These are phyloP conservation scores for Aspergillus pseudoglaucus DNA, from an alignment of 2,329 filamentous ascomycete species.

Conservation along the genomic window DNA sequence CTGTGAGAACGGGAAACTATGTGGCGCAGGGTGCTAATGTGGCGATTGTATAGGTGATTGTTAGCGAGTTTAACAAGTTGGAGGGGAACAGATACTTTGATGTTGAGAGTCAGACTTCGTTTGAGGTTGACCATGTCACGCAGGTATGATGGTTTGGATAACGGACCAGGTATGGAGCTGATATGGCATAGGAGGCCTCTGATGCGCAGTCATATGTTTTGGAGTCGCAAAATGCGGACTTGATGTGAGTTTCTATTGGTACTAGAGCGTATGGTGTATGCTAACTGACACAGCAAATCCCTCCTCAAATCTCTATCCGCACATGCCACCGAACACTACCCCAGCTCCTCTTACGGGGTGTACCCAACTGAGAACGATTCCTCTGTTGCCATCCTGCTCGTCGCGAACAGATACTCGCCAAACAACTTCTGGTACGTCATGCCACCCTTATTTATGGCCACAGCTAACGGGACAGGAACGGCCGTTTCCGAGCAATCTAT, in stretches of 20 bases:
- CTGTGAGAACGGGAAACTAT: too few relatives aligned
- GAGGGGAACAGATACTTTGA: slow-evolving; percentile 84
- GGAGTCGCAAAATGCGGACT: slow-evolving; percentile 68
- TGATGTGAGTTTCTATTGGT: too few relatives aligned
- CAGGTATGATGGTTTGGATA: slow-evolving; percentile 60
- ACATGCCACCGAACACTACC: slow-evolving; percentile 85
- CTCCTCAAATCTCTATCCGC: slow-evolving; percentile 68
- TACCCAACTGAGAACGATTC: slow-evolving; percentile 73
- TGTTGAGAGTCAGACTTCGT: slow-evolving; percentile 78
- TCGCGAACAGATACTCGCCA: slow-evolving; percentile 95
- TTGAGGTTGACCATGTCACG: slow-evolving; percentile 76
- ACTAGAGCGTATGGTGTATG: background rate
- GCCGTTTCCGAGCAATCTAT: slow-evolving; percentile 89
- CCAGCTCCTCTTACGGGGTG: slow-evolving; percentile 70
- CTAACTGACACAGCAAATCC: slow-evolving; percentile 59
- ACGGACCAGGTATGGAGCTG: slow-evolving; percentile 5
- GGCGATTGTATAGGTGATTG: slow-evolving; percentile 51
- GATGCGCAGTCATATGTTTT: slow-evolving; percentile 70
- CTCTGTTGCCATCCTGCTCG: slow-evolving; percentile 72
- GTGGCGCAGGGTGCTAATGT: too few relatives aligned
- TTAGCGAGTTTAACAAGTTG: slow-evolving; percentile 80
- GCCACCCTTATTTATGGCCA: background rate
- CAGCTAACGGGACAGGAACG: slow-evolving; percentile 60
- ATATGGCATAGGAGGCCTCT: slow-evolving; percentile 62
- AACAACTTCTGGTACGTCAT: slow-evolving; percentile 82